Evolutionary conservation across 768 basidiomycete genomes (phyloP).

Genomic region (Suillus tomentosus): DNA sequence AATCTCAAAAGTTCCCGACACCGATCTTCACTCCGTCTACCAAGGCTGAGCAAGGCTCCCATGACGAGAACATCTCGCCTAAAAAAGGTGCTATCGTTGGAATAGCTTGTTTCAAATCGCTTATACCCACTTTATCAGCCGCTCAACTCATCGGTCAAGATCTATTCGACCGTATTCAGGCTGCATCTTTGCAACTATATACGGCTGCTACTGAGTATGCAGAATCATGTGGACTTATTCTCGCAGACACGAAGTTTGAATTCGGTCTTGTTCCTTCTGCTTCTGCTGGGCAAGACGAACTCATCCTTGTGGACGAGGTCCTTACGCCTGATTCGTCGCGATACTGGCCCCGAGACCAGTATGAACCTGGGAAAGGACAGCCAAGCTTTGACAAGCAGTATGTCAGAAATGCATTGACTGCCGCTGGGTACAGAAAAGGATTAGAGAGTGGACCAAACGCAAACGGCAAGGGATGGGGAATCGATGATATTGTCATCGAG

Average conservation of each 20-base stretch:
- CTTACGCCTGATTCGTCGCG: conserved; percentile 97
- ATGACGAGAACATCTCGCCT: conserved; percentile 96
- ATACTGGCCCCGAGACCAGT: conserved; percentile 87
- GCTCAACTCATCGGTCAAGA: conserved; percentile 65
- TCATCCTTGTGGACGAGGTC: conserved; percentile 95
- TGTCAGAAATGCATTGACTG: conserved; percentile 84
- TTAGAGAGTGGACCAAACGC: conserved; percentile 74
- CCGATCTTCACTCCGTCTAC: conserved; percentile 97
- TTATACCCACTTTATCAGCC: conserved; percentile 10
- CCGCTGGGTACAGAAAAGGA: conserved; percentile 72
- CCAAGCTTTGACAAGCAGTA: conserved; percentile 98
- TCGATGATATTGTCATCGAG: conserved; percentile 72
- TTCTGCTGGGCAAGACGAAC: conserved; percentile 38
- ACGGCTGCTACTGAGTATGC: conserved; percentile 76
- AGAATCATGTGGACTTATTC: conserved; percentile 75
- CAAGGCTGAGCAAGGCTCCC: conserved; percentile 90
- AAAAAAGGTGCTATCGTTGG: conserved; percentile 55
- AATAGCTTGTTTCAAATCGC: background rate
- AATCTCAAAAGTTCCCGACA: conserved; percentile 78
- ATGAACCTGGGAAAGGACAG: conserved; percentile 74
- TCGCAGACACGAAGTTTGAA: conserved; percentile 99
- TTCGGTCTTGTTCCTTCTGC: conserved; percentile 75
- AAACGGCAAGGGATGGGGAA: conserved; percentile 73
- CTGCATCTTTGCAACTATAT: conserved; percentile 65
- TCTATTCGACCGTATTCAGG: conserved; percentile 62